Evolutionary conservation across 768 basidiomycete genomes (phyloP).

Genomic region (Amanita rimosa): DNA sequence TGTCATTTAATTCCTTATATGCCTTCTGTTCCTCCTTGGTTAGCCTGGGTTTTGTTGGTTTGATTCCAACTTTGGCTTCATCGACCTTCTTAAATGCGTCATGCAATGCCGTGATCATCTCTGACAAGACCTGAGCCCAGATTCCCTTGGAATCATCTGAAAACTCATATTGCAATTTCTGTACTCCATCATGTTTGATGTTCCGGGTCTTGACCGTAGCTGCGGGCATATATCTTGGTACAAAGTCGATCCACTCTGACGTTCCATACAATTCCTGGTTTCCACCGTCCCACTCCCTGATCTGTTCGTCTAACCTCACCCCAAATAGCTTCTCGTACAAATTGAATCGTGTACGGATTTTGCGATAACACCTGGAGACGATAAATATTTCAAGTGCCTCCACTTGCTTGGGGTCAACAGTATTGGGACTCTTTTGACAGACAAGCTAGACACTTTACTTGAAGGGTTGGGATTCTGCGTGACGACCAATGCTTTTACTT

Average conservation of each 20-base stretch:
- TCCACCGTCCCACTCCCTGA: not conserved
- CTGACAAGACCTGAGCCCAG: not conserved
- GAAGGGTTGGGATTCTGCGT: not conserved
- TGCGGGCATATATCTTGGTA: not conserved
- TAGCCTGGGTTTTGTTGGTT: not conserved
- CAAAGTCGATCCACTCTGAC: not conserved
- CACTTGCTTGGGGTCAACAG: not conserved
- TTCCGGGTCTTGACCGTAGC: not conserved
- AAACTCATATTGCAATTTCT: not conserved
- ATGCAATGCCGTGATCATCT: not conserved
- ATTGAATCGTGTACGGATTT: not conserved
- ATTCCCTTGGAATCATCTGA: not conserved
- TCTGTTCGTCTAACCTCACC: not conserved
- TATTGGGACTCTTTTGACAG: not conserved
- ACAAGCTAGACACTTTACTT: not conserved
- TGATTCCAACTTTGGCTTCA: not conserved
- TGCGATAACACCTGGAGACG: not conserved
- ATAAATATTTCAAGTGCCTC: not conserved
- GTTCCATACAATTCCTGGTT: not conserved
- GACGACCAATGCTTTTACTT: not conserved
- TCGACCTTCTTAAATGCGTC: not conserved
- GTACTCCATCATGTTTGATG: not conserved
- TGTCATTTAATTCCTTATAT: not conserved
- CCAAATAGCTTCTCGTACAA: not conserved
- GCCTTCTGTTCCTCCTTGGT: not conserved